A percentile compares a stretch with the other conserved stretches of the same genome.
Conservation (phyloP, 1,139 yeast genomes). For the Pneumocystis canis region DNA sequence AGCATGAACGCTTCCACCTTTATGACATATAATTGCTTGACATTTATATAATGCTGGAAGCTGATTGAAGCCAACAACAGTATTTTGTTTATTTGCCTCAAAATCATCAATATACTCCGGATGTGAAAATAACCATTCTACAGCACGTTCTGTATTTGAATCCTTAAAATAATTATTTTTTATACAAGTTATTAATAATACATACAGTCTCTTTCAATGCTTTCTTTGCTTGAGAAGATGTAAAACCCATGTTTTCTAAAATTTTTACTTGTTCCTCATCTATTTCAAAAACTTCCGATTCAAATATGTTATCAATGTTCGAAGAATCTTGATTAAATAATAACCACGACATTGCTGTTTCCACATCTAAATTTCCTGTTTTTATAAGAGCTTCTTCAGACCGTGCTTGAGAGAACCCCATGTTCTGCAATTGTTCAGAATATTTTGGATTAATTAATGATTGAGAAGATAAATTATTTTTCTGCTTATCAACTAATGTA, state of each 20-base stretch:
- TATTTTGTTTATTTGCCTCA: slow-evolving; percentile 13
- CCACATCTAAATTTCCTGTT: slow-evolving; percentile 57
- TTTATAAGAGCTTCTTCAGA: slow-evolving; percentile 51
- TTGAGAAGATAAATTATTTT: slow-evolving; percentile 27
- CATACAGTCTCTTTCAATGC: slow-evolving; percentile 42
- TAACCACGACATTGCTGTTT: slow-evolving; percentile 82
- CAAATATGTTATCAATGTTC: slow-evolving; percentile 54
- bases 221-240: slow-evolving; percentile 44
- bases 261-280: slow-evolving; percentile 29
- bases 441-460: slow-evolving; percentile 39
- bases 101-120: slow-evolving; percentile 42
- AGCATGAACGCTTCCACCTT: slow-evolving; percentile 85
- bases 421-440: slow-evolving; percentile 42
- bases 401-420: slow-evolving; percentile 78
- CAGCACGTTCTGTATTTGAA: slow-evolving; percentile 57
- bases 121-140: slow-evolving; percentile 76
- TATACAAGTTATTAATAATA: not conserved
- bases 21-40: slow-evolving; percentile 74
- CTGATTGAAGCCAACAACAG: slow-evolving; percentile 18
- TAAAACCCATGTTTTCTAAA: slow-evolving; percentile 67
- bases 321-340: slow-evolving; percentile 78
- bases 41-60: slow-evolving; percentile 35
- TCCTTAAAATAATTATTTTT: slow-evolving; percentile 13
- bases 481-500: slow-evolving; percentile 27
- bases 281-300: slow-evolving; percentile 25